A percentile compares a stretch with the other conserved stretches of the same genome.
Conservation (phyloP, 805 yeast genomes). For the Candida piceae region DNA sequence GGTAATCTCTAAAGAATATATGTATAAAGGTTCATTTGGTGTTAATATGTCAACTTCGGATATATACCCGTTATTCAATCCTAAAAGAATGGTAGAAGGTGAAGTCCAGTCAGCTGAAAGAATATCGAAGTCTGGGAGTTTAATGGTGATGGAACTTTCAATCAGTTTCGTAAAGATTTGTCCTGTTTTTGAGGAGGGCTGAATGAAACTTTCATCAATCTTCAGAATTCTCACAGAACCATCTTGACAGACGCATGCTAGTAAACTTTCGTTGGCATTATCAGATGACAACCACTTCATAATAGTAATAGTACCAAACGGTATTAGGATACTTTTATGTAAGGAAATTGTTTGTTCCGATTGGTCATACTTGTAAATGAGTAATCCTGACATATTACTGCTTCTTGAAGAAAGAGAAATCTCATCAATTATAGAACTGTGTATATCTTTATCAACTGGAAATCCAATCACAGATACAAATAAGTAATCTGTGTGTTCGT, state of each 20-base stretch:
- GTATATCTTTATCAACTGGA: too few relatives aligned
- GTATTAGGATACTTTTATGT: constrained; percentile 14
- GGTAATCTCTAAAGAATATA: constrained; percentile 19
- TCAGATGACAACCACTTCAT: constrained; percentile 23
- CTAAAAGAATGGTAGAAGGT: constrained; percentile 18
- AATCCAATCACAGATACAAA: constrained; percentile 23
- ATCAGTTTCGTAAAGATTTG: constrained; percentile 8
- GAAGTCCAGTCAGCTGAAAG: constrained; percentile 27
- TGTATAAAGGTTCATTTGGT: constrained; percentile 17
- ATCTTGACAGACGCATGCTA: too few relatives aligned
- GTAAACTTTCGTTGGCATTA: constrained; percentile 10
- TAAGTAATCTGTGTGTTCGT: constrained; percentile 19
- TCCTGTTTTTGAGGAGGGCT: too few relatives aligned
- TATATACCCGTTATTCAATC: constrained; percentile 25
- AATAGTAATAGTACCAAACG: constrained; percentile 21
- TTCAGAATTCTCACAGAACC: too few relatives aligned
- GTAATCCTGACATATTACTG: constrained; percentile 17
- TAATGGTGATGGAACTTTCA: constrained; percentile 15
- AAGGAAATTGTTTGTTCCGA: constrained; percentile 3
- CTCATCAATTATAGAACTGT: constrained; percentile 11
- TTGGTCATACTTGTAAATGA: constrained; percentile 18
- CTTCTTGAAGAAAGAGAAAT: not conserved
- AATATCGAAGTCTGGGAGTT: constrained; percentile 15
- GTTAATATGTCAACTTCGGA: constrained; percentile 22
- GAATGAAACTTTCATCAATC: constrained; percentile 12